These are phyloP conservation scores for Parmelia sp. DNA, from an alignment of 495 filamentous ascomycete genomes.

Conservation along the genomic window DNA sequence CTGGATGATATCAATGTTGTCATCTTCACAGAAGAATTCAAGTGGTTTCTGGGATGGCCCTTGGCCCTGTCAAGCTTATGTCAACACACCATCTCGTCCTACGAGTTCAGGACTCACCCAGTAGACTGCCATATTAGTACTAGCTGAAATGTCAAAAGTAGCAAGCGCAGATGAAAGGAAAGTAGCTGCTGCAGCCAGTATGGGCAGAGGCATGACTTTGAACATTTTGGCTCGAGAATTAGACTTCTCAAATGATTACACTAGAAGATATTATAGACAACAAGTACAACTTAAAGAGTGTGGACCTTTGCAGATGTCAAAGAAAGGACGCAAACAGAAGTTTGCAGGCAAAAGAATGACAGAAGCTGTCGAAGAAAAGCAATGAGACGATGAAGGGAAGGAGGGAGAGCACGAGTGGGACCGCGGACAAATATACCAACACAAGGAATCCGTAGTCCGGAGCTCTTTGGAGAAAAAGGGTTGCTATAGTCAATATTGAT, in stretches of 20 bases:
- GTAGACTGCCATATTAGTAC: constrained; percentile 59
- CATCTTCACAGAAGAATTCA: constrained; percentile 50
- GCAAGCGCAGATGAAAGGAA: constrained; percentile 28
- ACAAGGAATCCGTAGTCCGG: background rate
- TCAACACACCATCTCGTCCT: constrained; percentile 8
- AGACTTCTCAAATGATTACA: constrained; percentile 17
- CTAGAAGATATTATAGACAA: constrained; percentile 24
- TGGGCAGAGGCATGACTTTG: constrained; percentile 28
- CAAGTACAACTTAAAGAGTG: constrained; percentile 22
- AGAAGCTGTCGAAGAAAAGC: constrained; percentile 14
- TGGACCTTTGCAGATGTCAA: constrained; percentile 27
- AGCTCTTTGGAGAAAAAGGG: background rate
- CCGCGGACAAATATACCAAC: background rate
- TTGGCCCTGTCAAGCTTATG: constrained; percentile 41
- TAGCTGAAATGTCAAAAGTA: constrained; percentile 40
- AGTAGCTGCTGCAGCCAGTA: constrained; percentile 12
- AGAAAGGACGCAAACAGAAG: constrained; percentile 47
- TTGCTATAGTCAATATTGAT: background rate
- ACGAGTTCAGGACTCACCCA: constrained; percentile 42
- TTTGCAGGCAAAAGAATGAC: constrained; percentile 32
- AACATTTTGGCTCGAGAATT: constrained; percentile 31
- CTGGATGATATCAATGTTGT: constrained; percentile 59
- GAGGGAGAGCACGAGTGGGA: background rate
- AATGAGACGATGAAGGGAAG: background rate
- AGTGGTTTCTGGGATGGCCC: constrained; percentile 43